Conservation (phyloP, 2,329 filamentous ascomycete species). For the Orbilia javanica region DNA sequence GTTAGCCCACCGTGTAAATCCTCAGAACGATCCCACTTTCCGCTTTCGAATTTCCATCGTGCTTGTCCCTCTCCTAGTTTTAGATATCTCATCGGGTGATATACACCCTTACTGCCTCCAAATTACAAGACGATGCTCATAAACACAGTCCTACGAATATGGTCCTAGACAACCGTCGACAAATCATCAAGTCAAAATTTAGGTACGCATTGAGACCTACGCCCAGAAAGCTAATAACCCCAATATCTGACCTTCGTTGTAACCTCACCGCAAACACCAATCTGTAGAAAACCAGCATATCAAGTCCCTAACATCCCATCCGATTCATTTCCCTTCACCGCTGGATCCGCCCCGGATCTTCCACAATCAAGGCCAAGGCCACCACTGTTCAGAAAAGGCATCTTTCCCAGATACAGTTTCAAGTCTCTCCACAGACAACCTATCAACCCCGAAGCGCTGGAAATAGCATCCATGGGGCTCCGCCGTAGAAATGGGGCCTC, state of each 20-base stretch:
- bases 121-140: not conserved
- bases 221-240: not conserved
- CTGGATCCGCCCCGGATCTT: not conserved
- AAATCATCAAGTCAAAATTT: not conserved
- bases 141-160: not conserved
- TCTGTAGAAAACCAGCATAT: not conserved
- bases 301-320: constrained; percentile 32
- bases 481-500: not conserved
- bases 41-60: no score
- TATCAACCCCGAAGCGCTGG: constrained; percentile 1
- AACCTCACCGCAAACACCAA: not conserved
- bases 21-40: no score
- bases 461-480: not conserved
- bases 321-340: constrained; percentile 40
- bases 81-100: not conserved
- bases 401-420: constrained; percentile 41
- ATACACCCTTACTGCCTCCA: not conserved
- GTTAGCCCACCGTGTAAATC: no score
- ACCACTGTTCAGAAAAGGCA: not conserved
- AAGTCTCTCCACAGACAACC: constrained; percentile 35
- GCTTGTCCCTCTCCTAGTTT: no score
- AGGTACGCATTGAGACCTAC: not conserved
- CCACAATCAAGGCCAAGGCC: not conserved
- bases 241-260: not conserved
- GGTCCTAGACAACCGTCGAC: not conserved